These are phyloP conservation scores for Cercospora berteroae DNA, from an alignment of 2,329 filamentous ascomycete genomes.

Conservation along the genomic window DNA sequence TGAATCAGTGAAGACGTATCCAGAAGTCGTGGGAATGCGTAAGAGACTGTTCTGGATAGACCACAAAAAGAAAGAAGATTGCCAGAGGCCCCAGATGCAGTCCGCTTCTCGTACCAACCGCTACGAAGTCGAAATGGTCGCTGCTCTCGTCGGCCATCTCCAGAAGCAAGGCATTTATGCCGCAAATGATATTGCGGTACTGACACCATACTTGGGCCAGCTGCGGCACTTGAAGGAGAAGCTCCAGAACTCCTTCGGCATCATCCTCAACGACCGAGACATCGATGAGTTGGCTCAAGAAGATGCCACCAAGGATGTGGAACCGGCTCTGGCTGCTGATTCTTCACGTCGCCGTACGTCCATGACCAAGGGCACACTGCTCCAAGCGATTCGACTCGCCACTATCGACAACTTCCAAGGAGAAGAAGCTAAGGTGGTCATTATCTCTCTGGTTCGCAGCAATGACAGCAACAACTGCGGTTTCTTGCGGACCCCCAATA, in stretches of 20 bases:
- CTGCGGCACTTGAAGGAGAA: conserved; percentile 50
- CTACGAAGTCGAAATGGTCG: conserved; percentile 64
- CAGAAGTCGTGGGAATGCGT: conserved; percentile 52
- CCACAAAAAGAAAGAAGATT: conserved; percentile 52
- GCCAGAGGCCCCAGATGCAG: conserved; percentile 15
- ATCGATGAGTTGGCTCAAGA: conserved; percentile 12
- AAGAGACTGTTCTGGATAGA: conserved; percentile 60
- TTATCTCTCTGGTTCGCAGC: conserved; percentile 70
- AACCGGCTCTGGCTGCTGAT: background rate
- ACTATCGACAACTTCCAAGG: conserved; percentile 70
- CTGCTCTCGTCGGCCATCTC: conserved; percentile 63
- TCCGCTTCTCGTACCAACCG: conserved; percentile 52
- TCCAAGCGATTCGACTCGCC: conserved; percentile 17
- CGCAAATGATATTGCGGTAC: conserved; percentile 63
- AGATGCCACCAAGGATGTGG: conserved; percentile 5
- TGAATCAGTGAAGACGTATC: conserved; percentile 3
- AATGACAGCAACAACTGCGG: conserved; percentile 58
- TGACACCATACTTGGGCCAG: conserved; percentile 66
- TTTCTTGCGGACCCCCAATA: conserved; percentile 65
- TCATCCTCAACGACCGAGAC: conserved; percentile 61
- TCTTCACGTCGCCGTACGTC: background rate
- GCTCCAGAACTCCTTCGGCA: conserved; percentile 7
- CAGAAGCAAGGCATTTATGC: conserved; percentile 58
- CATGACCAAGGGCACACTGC: conserved; percentile 9
- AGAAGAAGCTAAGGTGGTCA: conserved; percentile 69